phyloP scores from a whole-genome alignment of 106 monocot genomes.

The Chionographis japonica region DNA sequence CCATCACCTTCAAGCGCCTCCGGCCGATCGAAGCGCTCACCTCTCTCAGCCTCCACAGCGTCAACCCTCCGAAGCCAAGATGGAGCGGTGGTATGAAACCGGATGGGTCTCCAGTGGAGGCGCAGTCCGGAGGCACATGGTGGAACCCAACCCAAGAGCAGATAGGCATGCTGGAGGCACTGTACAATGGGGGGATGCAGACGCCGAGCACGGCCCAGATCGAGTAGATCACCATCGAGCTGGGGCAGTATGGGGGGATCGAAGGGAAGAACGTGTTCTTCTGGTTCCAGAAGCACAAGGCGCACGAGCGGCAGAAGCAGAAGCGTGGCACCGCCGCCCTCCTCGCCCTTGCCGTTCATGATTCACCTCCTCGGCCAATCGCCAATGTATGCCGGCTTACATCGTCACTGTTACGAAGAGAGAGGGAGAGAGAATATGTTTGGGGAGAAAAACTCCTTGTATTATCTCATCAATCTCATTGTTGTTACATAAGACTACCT shows the following conservation, averaged over 20 bases:
- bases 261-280: conserved; percentile 95
- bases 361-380: background rate
- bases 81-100: background rate
- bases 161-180: conserved; percentile 45
- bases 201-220: conserved; percentile 58
- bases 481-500: no score
- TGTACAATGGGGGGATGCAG: conserved; percentile 47
- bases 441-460: no score
- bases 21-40: conserved; percentile 6
- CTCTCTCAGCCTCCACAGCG: background rate
- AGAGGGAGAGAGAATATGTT: no score
- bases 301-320: conserved; percentile 71
- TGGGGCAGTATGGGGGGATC: conserved; percentile 47
- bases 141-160: conserved; percentile 71
- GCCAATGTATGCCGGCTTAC: background rate
- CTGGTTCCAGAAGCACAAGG: conserved; percentile 99
- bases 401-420: no score
- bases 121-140: conserved; percentile 34
- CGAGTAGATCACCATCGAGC: conserved; percentile 52
- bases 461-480: no score
- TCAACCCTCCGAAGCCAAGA: background rate
- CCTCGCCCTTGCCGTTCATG: conserved; percentile 13
- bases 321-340: conserved; percentile 39
- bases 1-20: conserved; percentile 14
- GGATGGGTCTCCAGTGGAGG: conserved; percentile 8